Conservation (phyloP, 2,329 filamentous ascomycete species). For the Pseudopyrenochaeta lycopersici region DNA sequence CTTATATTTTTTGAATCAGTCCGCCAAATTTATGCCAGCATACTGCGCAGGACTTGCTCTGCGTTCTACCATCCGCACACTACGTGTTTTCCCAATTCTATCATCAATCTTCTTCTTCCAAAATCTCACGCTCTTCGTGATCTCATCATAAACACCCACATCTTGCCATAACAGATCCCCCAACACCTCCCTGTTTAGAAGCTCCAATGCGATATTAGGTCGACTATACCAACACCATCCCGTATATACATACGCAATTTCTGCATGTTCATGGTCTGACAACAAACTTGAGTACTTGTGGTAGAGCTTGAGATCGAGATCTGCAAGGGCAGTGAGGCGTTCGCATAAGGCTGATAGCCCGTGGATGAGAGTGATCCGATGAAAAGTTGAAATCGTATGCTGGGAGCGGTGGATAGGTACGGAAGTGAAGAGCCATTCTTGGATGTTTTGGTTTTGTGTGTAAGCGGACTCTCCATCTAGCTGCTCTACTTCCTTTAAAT, state of each 20-base stretch:
- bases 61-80: too few relatives aligned
- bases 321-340: neutral
- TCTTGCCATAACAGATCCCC: neutral
- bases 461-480: neutral
- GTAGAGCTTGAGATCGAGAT: neutral
- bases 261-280: neutral
- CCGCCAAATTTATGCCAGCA: too few relatives aligned
- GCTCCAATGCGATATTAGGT: neutral
- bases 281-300: slow-evolving; percentile 2
- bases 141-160: neutral
- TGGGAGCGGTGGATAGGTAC: neutral
- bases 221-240: neutral
- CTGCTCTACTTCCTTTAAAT: neutral
- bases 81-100: too few relatives aligned
- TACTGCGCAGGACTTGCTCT: too few relatives aligned
- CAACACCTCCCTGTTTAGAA: neutral
- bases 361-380: neutral
- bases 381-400: neutral
- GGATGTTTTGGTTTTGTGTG: neutral
- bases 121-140: slow-evolving; percentile 1
- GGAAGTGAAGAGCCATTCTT: slow-evolving; percentile 3
- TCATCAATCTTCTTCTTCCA: slow-evolving; percentile 2
- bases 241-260: neutral
- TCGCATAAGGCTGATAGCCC: neutral
- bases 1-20: too few relatives aligned